Percentiles rank a stretch among this genome's conserved stretches.
Conservation (phyloP, 495 filamentous ascomycete species). For the Penicillium goetzii region DNA sequence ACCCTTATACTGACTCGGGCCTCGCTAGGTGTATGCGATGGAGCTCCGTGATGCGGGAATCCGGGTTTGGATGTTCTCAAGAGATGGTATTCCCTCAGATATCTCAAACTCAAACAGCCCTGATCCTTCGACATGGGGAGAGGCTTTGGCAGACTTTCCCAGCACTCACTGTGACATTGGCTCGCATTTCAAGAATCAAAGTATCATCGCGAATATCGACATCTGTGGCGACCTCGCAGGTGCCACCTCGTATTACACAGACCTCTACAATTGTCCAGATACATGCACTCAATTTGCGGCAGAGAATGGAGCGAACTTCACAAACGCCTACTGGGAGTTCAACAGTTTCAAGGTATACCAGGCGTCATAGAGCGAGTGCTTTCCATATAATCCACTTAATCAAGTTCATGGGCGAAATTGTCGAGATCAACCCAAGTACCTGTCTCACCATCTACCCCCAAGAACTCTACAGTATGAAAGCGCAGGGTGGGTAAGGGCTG, state of each 20-base stretch:
- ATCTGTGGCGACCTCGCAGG: slow-evolving; percentile 37
- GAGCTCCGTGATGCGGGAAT: slow-evolving; percentile 42
- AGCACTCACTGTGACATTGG: slow-evolving; percentile 39
- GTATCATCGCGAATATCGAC: slow-evolving; percentile 43
- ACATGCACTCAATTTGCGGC: slow-evolving; percentile 30
- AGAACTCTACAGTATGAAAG: background rate
- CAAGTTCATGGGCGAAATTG: background rate
- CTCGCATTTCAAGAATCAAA: slow-evolving; percentile 40
- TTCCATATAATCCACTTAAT: background rate
- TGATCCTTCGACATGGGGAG: slow-evolving; percentile 40
- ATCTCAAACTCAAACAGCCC: slow-evolving; percentile 31
- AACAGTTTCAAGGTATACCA: slow-evolving; percentile 40
- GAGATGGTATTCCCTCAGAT: slow-evolving; percentile 36
- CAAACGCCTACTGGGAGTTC: slow-evolving; percentile 43
- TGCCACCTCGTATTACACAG: slow-evolving; percentile 25
- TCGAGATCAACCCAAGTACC: background rate
- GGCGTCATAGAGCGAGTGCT: background rate
- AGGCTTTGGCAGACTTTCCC: slow-evolving; percentile 43
- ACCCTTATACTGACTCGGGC: background rate
- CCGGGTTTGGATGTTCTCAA: slow-evolving; percentile 46
- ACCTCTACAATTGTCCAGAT: slow-evolving; percentile 29
- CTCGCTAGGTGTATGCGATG: slow-evolving; percentile 40
- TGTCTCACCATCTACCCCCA: background rate
- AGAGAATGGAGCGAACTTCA: slow-evolving; percentile 30
- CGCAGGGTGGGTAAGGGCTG: background rate